phyloP scores from a whole-genome alignment of 192 early-diverging fungal genomes.

The Coemansia sp. region DNA sequence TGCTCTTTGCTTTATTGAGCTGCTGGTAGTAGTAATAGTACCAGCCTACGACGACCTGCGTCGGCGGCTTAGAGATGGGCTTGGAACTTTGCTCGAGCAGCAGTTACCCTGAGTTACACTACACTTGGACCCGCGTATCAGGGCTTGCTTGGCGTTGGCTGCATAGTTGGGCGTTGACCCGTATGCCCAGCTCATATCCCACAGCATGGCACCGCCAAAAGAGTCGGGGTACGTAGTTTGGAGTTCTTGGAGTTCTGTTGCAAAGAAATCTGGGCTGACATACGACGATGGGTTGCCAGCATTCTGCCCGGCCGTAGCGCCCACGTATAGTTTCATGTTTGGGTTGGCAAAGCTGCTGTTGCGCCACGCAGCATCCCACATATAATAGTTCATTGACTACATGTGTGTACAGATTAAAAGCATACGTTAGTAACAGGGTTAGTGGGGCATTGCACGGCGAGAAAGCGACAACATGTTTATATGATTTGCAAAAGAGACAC shows the following conservation, averaged over 20 bases:
- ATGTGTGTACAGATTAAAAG: not conserved
- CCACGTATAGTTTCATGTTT: constrained; percentile 57
- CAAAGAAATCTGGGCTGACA: constrained; percentile 46
- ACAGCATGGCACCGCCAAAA: constrained; percentile 74
- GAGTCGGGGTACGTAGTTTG: constrained; percentile 38
- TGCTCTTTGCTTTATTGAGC: not conserved
- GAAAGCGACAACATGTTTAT: not conserved
- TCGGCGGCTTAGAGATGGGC: not conserved
- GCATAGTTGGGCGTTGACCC: constrained; percentile 47
- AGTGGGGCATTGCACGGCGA: not conserved
- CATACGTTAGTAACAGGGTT: not conserved
- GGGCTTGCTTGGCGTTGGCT: constrained; percentile 43
- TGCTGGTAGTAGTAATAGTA: not conserved
- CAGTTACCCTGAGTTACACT: constrained; percentile 2
- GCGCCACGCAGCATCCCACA: constrained; percentile 59
- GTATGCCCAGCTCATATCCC: constrained; percentile 56
- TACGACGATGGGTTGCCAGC: constrained; percentile 54
- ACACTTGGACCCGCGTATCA: constrained; percentile 45
- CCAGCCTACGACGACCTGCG: constrained; percentile 9
- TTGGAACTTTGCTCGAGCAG: not conserved
- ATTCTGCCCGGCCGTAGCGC: constrained; percentile 54
- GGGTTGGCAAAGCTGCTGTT: constrained; percentile 56
- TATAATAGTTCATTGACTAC: constrained; percentile 53
- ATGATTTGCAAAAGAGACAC: not conserved
- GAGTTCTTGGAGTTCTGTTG: constrained; percentile 34